Evolutionary conservation across 2,329 filamentous ascomycete genomes (phyloP), one percentile per base, ranked within the genome.

Genomic region (Penicillium sp.): DNA sequence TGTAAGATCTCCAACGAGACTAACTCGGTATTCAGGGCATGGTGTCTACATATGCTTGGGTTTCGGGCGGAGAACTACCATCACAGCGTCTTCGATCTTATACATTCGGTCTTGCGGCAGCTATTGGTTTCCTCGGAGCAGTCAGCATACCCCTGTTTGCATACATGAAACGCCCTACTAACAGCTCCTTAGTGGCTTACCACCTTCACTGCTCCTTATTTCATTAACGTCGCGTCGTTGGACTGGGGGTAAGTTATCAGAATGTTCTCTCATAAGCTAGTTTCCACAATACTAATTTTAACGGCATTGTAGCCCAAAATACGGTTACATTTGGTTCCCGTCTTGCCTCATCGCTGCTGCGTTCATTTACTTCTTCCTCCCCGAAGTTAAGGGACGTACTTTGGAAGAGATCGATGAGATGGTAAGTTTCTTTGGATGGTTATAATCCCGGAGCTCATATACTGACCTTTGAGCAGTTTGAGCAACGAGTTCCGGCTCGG

Each of bases 201-300:
- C 0, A 84, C 81, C 0, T 85, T 85, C 61, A 85, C 83, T 0
- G 82, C 82, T 2, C 83, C 82, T 0, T 85, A 85, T 63, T 86
- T 86, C 62, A 85, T 86, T 69, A 85, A 85, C 60, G 80, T 81
- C 0, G 67, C 72, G 14, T 69, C 79, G 1, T 68, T 86, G 39
- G 79, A 81, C 62, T 86, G 83, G 83, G 83, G 83, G 10, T 66
- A 51, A 55, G 60, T 13, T 11, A 55, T 16, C 1, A 27, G 4
- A 3, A 14, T 4, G 4, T 11, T 21, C n/a, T 2, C 3, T 5
- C 37, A 3, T 16, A n/a, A 5, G 19, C 2, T 13, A 5, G 0
- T 42, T 21, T 42, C 4, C 19, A 22, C n/a, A 11, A 2, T 42
- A 3, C 37, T 57, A 26, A 33, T 14, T 13, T n/a, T 19, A 3